Evolutionary conservation across 345 rosid genomes (phyloP), one percentile per base, ranked within the genome.

Genomic region (Lagerstroemia speciosa): DNA sequence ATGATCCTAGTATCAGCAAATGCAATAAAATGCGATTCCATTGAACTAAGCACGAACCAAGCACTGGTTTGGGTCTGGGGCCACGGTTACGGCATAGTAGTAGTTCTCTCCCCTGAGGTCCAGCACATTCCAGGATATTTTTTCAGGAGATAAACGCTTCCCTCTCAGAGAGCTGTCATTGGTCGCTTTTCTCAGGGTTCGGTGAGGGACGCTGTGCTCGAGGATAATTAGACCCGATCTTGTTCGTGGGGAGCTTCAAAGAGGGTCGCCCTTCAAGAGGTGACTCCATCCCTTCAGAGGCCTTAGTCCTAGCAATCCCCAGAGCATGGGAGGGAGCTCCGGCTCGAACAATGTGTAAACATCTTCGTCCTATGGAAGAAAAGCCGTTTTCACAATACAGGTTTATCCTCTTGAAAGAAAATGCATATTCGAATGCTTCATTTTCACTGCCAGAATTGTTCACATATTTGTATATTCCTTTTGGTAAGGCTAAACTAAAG

Each of bases 331-430:
- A 38, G 99, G 94, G 50, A 92, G 93, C 77, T 88, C 98, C 14
- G 99, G 99, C 85, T 95, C 99, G 22, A 95, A 95, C 78, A 95
- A 95, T 0, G 94, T 78, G 79, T 92, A 90, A 26, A 92, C 96
- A 76, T 92, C 99, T 90, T 95, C 99, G 73, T 95, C 99, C 99
- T 93, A 85, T 30, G n/a, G n/a, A n/a, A n/a, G n/a, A n/a, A n/a
- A n/a, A n/a, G n/a, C n/a, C n/a, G n/a, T n/a, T n/a, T n/a, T n/a
- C n/a, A n/a, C n/a, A n/a, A n/a, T n/a, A n/a, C n/a, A n/a, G n/a
- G n/a, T n/a, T n/a, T n/a, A n/a, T n/a, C n/a, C n/a, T n/a, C n/a
- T n/a, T n/a, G 43, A 65, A 37, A 31, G 38, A 62, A 58, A 58
- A 48, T 48, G 53, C 60, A n/a, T n/a, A n/a, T n/a, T 53, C 24